Conservation (phyloP, 805 yeast genomes). For the Ogataea trehaloabstinens region DNA sequence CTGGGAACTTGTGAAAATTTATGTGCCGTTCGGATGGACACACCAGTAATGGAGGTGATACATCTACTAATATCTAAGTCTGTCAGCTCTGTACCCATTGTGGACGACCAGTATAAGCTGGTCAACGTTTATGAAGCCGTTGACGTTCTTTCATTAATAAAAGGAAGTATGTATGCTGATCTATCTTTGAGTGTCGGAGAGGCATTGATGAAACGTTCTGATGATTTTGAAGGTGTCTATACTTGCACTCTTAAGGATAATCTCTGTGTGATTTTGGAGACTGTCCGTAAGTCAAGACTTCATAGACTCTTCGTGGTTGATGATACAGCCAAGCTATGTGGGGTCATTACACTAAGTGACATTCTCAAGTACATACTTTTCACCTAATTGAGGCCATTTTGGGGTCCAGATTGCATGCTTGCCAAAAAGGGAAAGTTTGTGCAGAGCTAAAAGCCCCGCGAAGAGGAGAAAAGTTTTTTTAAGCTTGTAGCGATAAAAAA, state of each 20-base stretch:
- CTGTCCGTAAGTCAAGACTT: constrained; percentile 84
- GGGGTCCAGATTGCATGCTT: no score
- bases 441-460: background rate
- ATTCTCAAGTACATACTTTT: constrained; percentile 78
- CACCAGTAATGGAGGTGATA: constrained; percentile 93
- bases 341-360: constrained; percentile 89
- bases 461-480: background rate
- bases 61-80: constrained; percentile 72
- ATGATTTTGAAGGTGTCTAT: constrained; percentile 96
- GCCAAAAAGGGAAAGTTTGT: no score
- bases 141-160: constrained; percentile 87
- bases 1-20: constrained; percentile 57
- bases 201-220: constrained; percentile 88
- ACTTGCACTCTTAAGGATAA: constrained; percentile 89
- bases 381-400: constrained; percentile 40
- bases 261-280: constrained; percentile 85
- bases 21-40: constrained; percentile 81
- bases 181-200: constrained; percentile 91
- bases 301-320: constrained; percentile 93
- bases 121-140: constrained; percentile 94
- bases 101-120: constrained; percentile 63
- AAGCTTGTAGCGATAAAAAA: background rate
- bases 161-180: constrained; percentile 92
- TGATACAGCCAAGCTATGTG: constrained; percentile 69
- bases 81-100: constrained; percentile 92